Evolutionary conservation across 2,329 filamentous ascomycete species (phyloP).

Genomic region (Aschersonia sp.): DNA sequence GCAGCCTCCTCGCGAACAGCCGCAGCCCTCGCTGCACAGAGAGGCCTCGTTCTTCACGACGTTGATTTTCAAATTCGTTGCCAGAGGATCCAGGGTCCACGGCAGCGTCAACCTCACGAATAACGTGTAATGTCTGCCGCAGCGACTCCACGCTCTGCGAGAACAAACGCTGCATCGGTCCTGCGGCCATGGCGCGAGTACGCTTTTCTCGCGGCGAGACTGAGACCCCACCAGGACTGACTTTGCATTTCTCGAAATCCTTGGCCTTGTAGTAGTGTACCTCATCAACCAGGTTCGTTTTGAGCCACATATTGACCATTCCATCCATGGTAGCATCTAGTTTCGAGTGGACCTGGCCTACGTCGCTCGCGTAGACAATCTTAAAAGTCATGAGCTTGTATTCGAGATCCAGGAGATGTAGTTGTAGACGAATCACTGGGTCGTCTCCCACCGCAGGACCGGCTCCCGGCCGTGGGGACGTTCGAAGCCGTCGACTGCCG

Average conservation of each 20-base stretch:
- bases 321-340: conserved; percentile 10
- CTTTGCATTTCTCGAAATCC: conserved; percentile 10
- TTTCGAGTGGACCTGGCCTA: conserved; percentile 7
- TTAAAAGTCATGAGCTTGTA: conserved; percentile 14
- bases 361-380: conserved; percentile 15
- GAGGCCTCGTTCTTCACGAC: conserved; percentile 8
- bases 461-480: conserved; percentile 10
- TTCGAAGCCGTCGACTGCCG: conserved; percentile 7
- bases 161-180: conserved; percentile 9
- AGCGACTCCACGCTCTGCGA: conserved; percentile 9
- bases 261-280: conserved; percentile 14
- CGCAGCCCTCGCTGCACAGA: conserved; percentile 9
- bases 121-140: conserved; percentile 12
- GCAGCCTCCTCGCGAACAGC: conserved; percentile 8
- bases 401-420: conserved; percentile 15
- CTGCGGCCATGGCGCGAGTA: conserved; percentile 7
- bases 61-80: conserved; percentile 10
- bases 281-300: conserved; percentile 14
- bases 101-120: conserved; percentile 12
- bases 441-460: conserved; percentile 9
- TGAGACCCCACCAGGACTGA: conserved; percentile 2
- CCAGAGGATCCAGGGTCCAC: conserved; percentile 12
- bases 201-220: conserved; percentile 9
- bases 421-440: conserved; percentile 12
- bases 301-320: conserved; percentile 14